Conservation (phyloP, 495 filamentous ascomycete species). For the Penicillium crystallinum region DNA sequence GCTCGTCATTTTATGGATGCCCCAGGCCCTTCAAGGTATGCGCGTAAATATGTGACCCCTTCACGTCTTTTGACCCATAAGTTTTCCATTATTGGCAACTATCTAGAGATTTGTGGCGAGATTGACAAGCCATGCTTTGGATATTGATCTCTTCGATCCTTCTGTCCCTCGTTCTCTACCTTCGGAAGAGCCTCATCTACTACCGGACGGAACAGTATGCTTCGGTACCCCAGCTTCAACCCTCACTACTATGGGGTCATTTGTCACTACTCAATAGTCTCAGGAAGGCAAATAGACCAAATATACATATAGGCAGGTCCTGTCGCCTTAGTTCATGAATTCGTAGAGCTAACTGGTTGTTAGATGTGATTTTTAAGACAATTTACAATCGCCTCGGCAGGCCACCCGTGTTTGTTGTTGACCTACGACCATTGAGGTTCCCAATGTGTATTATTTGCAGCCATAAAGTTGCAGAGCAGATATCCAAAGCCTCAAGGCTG, state of each 20-base stretch:
- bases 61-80: no score
- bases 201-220: slow-evolving; percentile 1
- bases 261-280: not conserved
- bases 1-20: no score
- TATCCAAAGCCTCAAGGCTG: slow-evolving; percentile 29
- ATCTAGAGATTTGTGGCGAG: no score
- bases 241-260: not conserved
- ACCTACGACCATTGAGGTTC: slow-evolving; percentile 29
- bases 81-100: no score
- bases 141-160: not conserved
- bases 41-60: no score
- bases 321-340: no score
- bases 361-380: not conserved
- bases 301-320: not conserved
- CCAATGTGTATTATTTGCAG: slow-evolving; percentile 14
- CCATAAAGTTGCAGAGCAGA: slow-evolving; percentile 21
- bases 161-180: not conserved
- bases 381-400: not conserved
- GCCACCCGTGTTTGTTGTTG: slow-evolving; percentile 18
- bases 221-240: not conserved
- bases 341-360: not conserved
- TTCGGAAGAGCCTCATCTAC: not conserved
- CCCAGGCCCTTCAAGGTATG: no score
- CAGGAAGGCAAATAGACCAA: not conserved
- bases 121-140: not conserved